Conservation (phyloP, 495 filamentous ascomycete genomes). For the Polyplosphaeria fusca region DNA sequence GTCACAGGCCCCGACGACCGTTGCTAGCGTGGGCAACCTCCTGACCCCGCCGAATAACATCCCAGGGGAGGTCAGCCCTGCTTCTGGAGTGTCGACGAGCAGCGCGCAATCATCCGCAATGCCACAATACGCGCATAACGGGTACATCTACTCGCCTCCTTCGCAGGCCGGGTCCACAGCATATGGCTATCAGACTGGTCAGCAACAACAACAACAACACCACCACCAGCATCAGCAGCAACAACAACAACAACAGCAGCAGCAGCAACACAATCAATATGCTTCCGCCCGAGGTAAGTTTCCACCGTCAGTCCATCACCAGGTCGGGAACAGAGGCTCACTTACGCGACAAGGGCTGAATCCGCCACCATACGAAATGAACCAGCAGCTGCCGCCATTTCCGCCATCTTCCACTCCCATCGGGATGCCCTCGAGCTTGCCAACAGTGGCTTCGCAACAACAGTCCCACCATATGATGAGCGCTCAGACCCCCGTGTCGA, state of each 20-base stretch:
- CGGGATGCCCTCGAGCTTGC: conserved; percentile 42
- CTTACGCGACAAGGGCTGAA: conserved; percentile 52
- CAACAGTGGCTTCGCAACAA: conserved; percentile 40
- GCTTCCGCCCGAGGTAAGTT: conserved; percentile 51
- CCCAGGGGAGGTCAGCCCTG: conserved; percentile 60
- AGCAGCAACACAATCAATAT: conserved; percentile 49
- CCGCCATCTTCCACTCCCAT: conserved; percentile 53
- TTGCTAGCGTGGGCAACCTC: conserved; percentile 58
- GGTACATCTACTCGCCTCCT: conserved; percentile 36
- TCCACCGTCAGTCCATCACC: conserved; percentile 47
- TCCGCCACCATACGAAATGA: conserved; percentile 60
- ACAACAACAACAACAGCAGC: conserved; percentile 17
- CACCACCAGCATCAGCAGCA: conserved; percentile 12
- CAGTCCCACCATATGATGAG: conserved; percentile 46
- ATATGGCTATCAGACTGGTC: conserved; percentile 22
- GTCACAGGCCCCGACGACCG: conserved; percentile 37
- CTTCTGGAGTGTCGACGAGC: conserved; percentile 56
- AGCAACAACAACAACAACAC: conserved; percentile 17
- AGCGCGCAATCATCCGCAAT: conserved; percentile 53
- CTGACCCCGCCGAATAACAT: conserved; percentile 62
- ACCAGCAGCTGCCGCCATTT: conserved; percentile 53
- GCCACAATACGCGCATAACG: conserved; percentile 39
- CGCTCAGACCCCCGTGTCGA: conserved; percentile 45
- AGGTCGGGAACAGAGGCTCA: conserved; percentile 50
- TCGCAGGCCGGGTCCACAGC: conserved; percentile 15